A percentile compares a stretch with the other conserved stretches of the same genome.
Conservation (phyloP, 2,329 filamentous ascomycete genomes). For the Ceratocystis cacaofunesta region DNA sequence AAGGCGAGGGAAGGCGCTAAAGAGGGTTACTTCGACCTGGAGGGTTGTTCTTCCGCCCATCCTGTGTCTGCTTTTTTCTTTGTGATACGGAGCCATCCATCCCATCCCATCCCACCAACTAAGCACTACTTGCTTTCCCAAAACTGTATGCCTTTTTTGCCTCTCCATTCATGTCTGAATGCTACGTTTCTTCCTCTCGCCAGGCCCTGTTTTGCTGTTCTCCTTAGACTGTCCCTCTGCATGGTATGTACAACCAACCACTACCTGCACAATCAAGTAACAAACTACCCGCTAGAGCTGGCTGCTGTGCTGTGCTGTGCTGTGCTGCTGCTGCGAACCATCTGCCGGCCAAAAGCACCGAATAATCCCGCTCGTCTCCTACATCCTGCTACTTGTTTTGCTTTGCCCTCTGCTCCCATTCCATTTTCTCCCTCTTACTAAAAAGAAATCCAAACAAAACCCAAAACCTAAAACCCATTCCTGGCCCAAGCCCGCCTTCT, state of each 20-base stretch:
- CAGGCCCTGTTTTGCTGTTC: no score
- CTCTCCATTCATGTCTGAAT: background rate
- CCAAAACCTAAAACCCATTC: background rate
- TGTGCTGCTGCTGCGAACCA: background rate
- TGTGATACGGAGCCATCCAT: background rate
- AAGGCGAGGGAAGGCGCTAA: background rate
- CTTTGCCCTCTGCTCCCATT: background rate
- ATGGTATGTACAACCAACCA: no score
- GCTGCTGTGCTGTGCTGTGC: background rate
- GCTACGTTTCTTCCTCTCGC: background rate
- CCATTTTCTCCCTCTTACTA: background rate
- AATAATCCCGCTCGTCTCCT: background rate
- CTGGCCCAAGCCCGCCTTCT: background rate
- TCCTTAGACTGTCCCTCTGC: no score
- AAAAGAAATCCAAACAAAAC: no score
- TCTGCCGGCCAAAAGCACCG: background rate
- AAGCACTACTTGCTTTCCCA: background rate
- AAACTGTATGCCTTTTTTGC: background rate
- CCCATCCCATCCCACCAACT: background rate
- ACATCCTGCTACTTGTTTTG: background rate
- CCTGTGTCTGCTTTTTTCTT: background rate
- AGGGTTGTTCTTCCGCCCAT: background rate
- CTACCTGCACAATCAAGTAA: no score
- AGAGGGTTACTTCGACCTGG: background rate
- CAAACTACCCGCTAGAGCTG: no score